Conservation (phyloP, 352 stramenopile genomes). For the Phytophthora palmivora region DNA sequence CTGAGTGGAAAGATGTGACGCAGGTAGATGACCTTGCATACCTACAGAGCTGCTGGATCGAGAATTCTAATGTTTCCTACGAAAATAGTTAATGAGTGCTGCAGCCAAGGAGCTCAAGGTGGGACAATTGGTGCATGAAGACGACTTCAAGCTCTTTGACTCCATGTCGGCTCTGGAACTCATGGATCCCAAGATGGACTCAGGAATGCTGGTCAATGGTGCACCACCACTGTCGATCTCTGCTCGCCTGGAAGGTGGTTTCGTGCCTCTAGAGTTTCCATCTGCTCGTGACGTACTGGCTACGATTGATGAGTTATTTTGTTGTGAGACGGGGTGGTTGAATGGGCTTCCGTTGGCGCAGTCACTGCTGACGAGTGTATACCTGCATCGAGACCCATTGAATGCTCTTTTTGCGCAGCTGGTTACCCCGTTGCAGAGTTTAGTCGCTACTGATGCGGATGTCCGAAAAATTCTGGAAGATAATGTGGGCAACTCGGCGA, state of each 20-base stretch:
- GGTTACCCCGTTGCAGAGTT: constrained; percentile 38
- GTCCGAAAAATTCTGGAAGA: constrained; percentile 38
- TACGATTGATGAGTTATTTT: constrained; percentile 81
- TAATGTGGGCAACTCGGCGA: constrained; percentile 39
- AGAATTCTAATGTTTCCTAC: constrained; percentile 15
- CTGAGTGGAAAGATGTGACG: constrained; percentile 58
- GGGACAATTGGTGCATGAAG: constrained; percentile 78
- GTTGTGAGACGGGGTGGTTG: constrained; percentile 83
- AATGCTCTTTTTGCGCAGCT: constrained; percentile 70
- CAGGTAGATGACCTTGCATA: constrained; percentile 33
- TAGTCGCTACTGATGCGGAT: constrained; percentile 32
- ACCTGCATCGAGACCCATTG: constrained; percentile 83
- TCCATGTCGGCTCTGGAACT: constrained; percentile 96
- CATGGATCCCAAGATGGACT: constrained; percentile 96
- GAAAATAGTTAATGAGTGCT: constrained; percentile 55
- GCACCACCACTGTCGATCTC: constrained; percentile 61
- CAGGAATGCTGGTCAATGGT: constrained; percentile 81
- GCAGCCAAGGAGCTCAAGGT: constrained; percentile 84
- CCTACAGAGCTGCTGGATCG: background rate
- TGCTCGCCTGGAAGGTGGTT: constrained; percentile 48
- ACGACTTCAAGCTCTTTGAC: constrained; percentile 92
- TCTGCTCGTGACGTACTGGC: constrained; percentile 73
- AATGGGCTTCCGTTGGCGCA: constrained; percentile 87
- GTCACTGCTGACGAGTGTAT: constrained; percentile 91
- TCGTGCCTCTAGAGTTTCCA: constrained; percentile 66